These are phyloP conservation scores for Diaporthe vexans DNA, from an alignment of 2,329 filamentous ascomycete species.

Conservation along the genomic window DNA sequence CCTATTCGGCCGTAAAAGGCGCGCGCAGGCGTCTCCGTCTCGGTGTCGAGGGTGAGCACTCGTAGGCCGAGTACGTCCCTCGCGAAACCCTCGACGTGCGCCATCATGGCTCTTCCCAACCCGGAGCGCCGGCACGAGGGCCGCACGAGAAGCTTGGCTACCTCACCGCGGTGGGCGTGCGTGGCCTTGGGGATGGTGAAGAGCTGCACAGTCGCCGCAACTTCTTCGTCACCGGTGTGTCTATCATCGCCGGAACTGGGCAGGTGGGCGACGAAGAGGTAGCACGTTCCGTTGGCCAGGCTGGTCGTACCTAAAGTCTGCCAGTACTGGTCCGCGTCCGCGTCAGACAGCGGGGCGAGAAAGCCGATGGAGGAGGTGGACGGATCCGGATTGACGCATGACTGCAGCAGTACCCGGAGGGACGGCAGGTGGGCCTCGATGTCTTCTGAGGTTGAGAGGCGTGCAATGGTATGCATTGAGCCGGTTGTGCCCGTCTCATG, in stretches of 20 bases:
- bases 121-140: slow-evolving; percentile 44
- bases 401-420: slow-evolving; percentile 45
- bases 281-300: slow-evolving; percentile 29
- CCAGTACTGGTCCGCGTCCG: slow-evolving; percentile 45
- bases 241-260: background rate
- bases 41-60: slow-evolving; percentile 48
- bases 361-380: slow-evolving; percentile 48
- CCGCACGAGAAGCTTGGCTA: slow-evolving; percentile 48
- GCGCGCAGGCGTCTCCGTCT: slow-evolving; percentile 46
- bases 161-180: slow-evolving; percentile 47
- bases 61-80: slow-evolving; percentile 41
- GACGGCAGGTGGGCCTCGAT: slow-evolving; percentile 44
- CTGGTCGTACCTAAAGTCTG: slow-evolving; percentile 35
- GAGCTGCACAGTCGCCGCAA: slow-evolving; percentile 46
- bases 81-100: slow-evolving; percentile 45
- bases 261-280: slow-evolving; percentile 40
- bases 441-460: background rate
- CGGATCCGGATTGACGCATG: slow-evolving; percentile 49
- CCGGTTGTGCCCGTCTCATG: background rate
- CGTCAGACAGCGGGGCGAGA: slow-evolving; percentile 47
- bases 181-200: slow-evolving; percentile 45
- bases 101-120: slow-evolving; percentile 46
- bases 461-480: background rate
- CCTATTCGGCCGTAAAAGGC: slow-evolving; percentile 46
- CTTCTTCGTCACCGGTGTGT: background rate